phyloP scores from a whole-genome alignment of 192 early-diverging fungal species.

The Umbelopsis ramanniana region DNA sequence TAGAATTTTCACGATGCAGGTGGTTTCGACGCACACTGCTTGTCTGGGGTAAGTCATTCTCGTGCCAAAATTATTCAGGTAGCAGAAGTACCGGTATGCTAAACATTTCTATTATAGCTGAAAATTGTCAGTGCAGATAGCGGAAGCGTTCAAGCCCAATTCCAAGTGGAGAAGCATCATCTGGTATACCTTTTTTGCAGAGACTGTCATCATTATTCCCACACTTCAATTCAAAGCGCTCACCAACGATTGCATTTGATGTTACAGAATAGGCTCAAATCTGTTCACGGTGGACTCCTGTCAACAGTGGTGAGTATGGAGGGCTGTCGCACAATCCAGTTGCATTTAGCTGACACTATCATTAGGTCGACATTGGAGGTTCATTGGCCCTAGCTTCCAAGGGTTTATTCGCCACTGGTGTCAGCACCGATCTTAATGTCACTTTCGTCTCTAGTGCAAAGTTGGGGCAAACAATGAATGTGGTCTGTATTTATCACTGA shows the following conservation, averaged over 20 bases:
- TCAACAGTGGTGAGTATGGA: constrained; percentile 46
- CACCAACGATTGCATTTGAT: not conserved
- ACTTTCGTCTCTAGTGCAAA: constrained; percentile 55
- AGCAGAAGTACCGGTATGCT: not conserved
- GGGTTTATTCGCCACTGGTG: constrained; percentile 54
- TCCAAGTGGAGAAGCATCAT: constrained; percentile 51
- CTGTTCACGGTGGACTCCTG: constrained; percentile 55
- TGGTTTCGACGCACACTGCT: constrained; percentile 18
- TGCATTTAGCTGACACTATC: not conserved
- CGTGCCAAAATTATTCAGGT: not conserved
- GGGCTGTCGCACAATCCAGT: too few relatives aligned
- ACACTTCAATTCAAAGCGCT: not conserved
- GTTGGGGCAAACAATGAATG: constrained; percentile 45
- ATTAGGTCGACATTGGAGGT: constrained; percentile 51
- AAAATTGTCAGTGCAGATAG: constrained; percentile 43
- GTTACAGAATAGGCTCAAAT: constrained; percentile 48
- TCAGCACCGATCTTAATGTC: constrained; percentile 61
- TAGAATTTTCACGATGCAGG: constrained; percentile 18
- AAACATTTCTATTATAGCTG: constrained; percentile 24
- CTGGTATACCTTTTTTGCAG: constrained; percentile 39
- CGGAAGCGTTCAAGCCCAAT: constrained; percentile 45
- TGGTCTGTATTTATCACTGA: constrained; percentile 36
- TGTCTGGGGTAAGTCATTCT: constrained; percentile 14
- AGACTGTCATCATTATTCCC: too few relatives aligned
- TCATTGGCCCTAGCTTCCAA: constrained; percentile 59